phyloP scores from a whole-genome alignment of 2,329 filamentous ascomycete genomes.

The Neocatenulostroma microsporum region DNA sequence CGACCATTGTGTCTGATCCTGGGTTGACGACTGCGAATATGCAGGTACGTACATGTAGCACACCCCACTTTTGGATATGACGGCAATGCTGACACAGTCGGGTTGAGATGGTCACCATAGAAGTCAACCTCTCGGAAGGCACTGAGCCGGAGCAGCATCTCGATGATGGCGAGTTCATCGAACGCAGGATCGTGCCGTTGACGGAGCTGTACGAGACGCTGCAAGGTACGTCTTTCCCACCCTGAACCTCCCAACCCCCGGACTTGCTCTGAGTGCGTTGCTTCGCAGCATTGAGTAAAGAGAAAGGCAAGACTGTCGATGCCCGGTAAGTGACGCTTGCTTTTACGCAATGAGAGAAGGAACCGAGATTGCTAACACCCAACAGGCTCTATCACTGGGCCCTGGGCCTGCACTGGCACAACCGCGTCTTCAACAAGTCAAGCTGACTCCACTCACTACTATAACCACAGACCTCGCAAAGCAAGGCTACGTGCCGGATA shows the following conservation, averaged over 20 bases:
- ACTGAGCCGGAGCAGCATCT: slow-evolving; percentile 51
- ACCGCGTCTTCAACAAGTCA: slow-evolving; percentile 22
- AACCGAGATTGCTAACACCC: slow-evolving; percentile 5
- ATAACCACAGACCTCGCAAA: slow-evolving; percentile 20
- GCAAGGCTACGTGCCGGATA: slow-evolving; percentile 25
- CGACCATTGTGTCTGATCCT: slow-evolving; percentile 60
- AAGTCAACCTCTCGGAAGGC: slow-evolving; percentile 46
- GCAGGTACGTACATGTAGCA: slow-evolving; percentile 34
- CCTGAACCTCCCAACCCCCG: neutral
- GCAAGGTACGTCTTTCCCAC: slow-evolving; percentile 29
- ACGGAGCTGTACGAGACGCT: slow-evolving; percentile 49
- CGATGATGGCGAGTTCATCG: slow-evolving; percentile 55
- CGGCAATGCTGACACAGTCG: neutral
- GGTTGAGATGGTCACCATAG: slow-evolving; percentile 47
- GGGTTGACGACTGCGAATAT: slow-evolving; percentile 55
- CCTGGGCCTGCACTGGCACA: slow-evolving; percentile 45
- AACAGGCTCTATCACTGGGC: slow-evolving; percentile 54
- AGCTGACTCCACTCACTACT: slow-evolving; percentile 17
- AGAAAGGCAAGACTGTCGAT: slow-evolving; percentile 47
- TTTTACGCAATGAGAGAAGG: neutral
- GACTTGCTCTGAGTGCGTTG: neutral
- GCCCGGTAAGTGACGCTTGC: slow-evolving; percentile 30
- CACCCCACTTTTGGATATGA: neutral
- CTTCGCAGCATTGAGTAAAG: slow-evolving; percentile 28
- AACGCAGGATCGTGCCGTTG: slow-evolving; percentile 52